These are phyloP conservation scores for Margaritispora aquatica DNA, from an alignment of 495 filamentous ascomycete genomes.

Conservation along the genomic window DNA sequence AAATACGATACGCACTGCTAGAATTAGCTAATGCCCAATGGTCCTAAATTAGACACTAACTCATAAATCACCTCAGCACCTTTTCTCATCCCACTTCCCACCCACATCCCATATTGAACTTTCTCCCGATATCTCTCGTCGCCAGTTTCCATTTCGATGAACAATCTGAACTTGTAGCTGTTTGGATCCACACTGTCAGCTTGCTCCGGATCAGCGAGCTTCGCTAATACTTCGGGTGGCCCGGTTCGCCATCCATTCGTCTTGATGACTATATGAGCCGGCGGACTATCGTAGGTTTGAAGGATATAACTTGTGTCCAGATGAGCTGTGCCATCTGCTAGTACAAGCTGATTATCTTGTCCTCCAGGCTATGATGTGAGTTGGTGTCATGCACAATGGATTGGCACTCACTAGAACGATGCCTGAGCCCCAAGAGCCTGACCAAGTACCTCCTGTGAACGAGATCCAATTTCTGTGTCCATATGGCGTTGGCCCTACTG, in stretches of 20 bases:
- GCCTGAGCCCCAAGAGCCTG: constrained; percentile 54
- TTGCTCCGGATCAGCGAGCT: constrained; percentile 31
- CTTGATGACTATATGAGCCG: constrained; percentile 51
- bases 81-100: constrained; percentile 50
- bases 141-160: constrained; percentile 54
- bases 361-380: constrained; percentile 43
- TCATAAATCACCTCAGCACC: constrained; percentile 40
- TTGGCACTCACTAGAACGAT: constrained; percentile 45
- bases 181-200: constrained; percentile 51
- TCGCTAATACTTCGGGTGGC: constrained; percentile 32
- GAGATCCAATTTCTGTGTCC: constrained; percentile 55
- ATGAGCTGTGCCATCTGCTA: constrained; percentile 47
- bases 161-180: constrained; percentile 50
- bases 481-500: constrained; percentile 46
- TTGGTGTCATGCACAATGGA: background rate
- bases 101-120: constrained; percentile 55
- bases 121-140: constrained; percentile 49
- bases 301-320: constrained; percentile 49
- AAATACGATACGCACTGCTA: constrained; percentile 17
- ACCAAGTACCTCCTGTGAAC: constrained; percentile 53
- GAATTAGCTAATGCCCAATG: background rate
- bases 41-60: constrained; percentile 13
- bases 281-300: constrained; percentile 51
- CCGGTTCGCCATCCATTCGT: constrained; percentile 53
- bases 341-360: constrained; percentile 52